Evolutionary conservation across 306 rosid species (phyloP).

Genomic region (Clitoria ternatea): DNA sequence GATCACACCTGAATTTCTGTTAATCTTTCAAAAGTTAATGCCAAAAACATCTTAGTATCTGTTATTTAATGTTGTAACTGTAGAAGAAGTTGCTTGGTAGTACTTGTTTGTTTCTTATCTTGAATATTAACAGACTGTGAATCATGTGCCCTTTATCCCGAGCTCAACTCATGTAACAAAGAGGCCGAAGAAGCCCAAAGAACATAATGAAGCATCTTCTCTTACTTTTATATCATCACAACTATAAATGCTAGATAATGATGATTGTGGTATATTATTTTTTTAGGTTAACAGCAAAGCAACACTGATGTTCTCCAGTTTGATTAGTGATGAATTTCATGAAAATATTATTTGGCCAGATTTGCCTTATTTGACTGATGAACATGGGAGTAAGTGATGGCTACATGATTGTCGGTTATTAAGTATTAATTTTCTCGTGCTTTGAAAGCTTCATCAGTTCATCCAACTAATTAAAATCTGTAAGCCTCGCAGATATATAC

Average conservation of each 20-base stretch:
- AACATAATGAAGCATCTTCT: background rate
- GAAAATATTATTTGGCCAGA: constrained; percentile 91
- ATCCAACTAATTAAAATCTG: constrained; percentile 29
- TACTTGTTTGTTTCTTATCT: background rate
- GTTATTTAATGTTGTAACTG: background rate
- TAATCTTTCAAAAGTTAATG: background rate
- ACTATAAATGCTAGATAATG: constrained; percentile 32
- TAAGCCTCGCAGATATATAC: constrained; percentile 70
- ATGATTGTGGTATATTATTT: constrained; percentile 31
- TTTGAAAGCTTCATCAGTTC: constrained; percentile 13
- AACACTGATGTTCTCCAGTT: constrained; percentile 70
- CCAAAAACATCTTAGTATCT: background rate
- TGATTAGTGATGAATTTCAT: constrained; percentile 66
- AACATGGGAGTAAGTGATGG: constrained; percentile 83
- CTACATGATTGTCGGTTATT: constrained; percentile 22
- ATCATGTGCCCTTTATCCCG: constrained; percentile 1
- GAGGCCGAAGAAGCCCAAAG: constrained; percentile 18
- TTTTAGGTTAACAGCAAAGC: constrained; percentile 90
- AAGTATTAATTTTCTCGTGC: constrained; percentile 16
- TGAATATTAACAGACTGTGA: constrained; percentile 11
- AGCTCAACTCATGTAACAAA: background rate
- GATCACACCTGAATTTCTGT: background rate
- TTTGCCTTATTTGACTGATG: constrained; percentile 89
- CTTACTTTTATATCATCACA: constrained; percentile 12
- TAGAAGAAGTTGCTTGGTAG: background rate